Conservation (phyloP, 2,329 filamentous ascomycete genomes). For the Phoma sp. region DNA sequence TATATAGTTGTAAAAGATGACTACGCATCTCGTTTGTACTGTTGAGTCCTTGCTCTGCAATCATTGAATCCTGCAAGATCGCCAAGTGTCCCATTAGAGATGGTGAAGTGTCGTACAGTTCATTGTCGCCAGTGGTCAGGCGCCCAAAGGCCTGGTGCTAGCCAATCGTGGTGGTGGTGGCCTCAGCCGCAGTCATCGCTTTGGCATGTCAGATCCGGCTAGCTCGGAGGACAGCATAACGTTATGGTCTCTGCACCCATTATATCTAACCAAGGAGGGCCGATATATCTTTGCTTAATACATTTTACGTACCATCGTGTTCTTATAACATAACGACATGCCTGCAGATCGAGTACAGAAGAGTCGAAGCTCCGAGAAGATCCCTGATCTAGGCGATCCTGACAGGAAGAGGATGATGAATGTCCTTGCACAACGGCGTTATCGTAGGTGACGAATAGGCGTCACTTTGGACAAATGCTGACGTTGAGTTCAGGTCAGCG, state of each 20-base stretch:
- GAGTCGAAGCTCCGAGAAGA: conserved; percentile 23
- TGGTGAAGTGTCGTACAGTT: too few species aligned
- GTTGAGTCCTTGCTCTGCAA: too few species aligned
- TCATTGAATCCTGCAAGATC: too few species aligned
- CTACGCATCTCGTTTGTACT: too few species aligned
- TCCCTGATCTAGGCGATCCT: conserved; percentile 34
- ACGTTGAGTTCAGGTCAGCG: conserved; percentile 27
- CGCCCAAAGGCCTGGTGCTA: neutral
- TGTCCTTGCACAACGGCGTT: conserved; percentile 40
- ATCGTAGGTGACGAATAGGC: conserved; percentile 23
- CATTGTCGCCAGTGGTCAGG: neutral
- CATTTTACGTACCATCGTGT: conserved; percentile 15
- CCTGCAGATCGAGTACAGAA: conserved; percentile 28
- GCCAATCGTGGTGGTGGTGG: neutral
- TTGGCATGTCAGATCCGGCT: neutral
- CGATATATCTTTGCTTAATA: neutral
- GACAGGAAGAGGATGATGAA: conserved; percentile 41
- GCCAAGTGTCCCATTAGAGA: too few species aligned
- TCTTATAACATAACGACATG: conserved; percentile 26
- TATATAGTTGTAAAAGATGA: too few species aligned
- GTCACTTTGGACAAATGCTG: neutral
- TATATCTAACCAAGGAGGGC: conserved; percentile 8
- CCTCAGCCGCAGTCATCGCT: conserved; percentile 4
- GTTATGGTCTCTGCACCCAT: conserved; percentile 25
- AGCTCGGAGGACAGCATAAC: conserved; percentile 26